These are phyloP conservation scores for Paecilomyces variotii DNA, from an alignment of 2,329 filamentous ascomycete species.

Conservation along the genomic window DNA sequence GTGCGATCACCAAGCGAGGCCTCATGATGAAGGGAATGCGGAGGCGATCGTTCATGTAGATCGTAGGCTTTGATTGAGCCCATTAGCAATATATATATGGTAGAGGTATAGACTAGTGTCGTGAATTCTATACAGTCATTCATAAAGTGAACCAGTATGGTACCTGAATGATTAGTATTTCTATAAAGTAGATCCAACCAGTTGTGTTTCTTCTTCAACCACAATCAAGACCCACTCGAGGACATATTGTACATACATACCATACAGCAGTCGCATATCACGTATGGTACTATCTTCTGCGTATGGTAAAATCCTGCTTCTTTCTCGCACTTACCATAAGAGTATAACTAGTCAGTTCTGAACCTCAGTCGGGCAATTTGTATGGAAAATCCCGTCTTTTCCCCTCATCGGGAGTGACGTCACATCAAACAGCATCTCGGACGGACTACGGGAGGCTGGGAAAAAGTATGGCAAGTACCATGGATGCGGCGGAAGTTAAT, in stretches of 20 bases:
- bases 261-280: not conserved
- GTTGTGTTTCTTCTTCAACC: too few relatives aligned
- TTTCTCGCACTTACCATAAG: too few relatives aligned
- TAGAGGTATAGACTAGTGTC: not conserved
- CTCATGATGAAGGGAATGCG: not conserved
- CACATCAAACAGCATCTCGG: not conserved
- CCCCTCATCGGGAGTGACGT: not conserved
- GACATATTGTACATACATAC: too few relatives aligned
- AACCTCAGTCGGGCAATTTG: not conserved
- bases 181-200: too few relatives aligned
- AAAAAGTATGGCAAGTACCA: too few relatives aligned
- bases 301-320: not conserved
- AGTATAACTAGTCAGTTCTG: not conserved
- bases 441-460: not conserved
- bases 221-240: too few relatives aligned
- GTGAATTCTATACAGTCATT: not conserved
- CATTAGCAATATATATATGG: not conserved
- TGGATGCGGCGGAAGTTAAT: too few relatives aligned
- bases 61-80: not conserved
- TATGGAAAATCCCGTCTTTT: not conserved
- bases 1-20: conserved; percentile 3
- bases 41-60: not conserved
- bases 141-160: too few relatives aligned
- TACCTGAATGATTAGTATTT: too few relatives aligned
- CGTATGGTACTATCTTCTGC: not conserved